Base-by-base conservation (phyloP, 371 early-diverging fungal species). In the Syncephalastrum racemosum region DNA sequence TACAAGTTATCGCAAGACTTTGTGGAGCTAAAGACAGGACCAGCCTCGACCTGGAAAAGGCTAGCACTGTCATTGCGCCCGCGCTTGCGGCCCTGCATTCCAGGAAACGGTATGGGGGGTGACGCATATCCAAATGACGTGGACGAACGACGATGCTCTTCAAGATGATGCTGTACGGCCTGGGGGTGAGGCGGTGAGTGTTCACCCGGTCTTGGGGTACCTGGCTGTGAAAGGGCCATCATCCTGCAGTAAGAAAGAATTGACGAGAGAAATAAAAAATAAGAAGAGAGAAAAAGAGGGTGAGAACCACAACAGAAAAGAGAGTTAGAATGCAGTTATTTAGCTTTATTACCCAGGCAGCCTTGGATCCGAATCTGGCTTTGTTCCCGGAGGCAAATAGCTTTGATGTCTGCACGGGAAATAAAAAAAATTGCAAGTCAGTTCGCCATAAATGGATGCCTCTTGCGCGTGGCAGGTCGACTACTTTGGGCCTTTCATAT, bases 21-120 rank as follows among this genome's bases (percentile, higher is more conserved):
- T 27, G 86, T 86, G 19, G 83, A 79, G 39, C 80, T 80, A 49
- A 88, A 87, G 63, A 82, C 81, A 14, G 88, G 87, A 41, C 85
- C 75, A 14, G 68, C 63, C 50, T 79, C 77, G 45, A 66, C 59
- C 10, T 70, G 61, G 48, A 71, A 75, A 8, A 75, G 52, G 18
- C 57, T 40, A 46, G 66, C 69, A 31, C 36, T 31, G 47, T 63
- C 72, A 56, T 55, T 57, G n/a, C 53, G 47, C 15, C 58, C 62
- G 20, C 62, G 57, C 50, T 47, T 18, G 36, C 36, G 36, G 36
- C 8, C 36, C 36, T 31, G 36, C 36, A 31, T 31, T 2, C 36
- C 36, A 10, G 36, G 10, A 31, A 31, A 31, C 36, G 36, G 10
- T 10, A 31, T 44, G 41, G 39, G 51, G 52, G 18, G 53, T 59